Percentiles rank a stretch among this genome's conserved stretches.
Conservation (phyloP, 768 basidiomycete genomes). For the Agrocybe pediades region DNA sequence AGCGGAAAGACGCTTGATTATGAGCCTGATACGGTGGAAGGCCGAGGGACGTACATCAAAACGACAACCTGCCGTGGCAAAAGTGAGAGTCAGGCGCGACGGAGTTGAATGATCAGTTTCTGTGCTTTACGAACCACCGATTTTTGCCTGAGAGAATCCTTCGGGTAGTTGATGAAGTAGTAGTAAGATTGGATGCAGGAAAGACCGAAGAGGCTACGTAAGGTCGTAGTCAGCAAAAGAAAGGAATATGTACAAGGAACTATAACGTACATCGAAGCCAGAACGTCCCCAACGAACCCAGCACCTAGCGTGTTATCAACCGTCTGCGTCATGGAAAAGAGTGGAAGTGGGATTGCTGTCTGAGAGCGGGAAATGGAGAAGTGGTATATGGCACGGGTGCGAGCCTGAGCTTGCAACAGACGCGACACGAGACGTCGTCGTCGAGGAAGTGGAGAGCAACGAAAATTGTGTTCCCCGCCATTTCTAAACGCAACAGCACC, state of each 20-base stretch:
- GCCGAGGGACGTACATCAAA: neutral
- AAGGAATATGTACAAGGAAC: neutral
- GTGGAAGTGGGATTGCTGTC: neutral
- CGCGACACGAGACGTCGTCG: no score
- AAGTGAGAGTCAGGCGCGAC: neutral
- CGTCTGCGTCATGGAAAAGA: neutral
- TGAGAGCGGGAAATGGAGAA: neutral
- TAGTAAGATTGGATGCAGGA: neutral
- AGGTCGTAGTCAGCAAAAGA: neutral
- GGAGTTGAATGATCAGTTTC: no score
- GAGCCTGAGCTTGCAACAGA: no score
- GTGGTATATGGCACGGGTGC: no score
- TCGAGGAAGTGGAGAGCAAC: no score
- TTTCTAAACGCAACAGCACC: no score
- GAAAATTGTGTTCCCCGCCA: no score
- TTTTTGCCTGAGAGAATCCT: neutral
- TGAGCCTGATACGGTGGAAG: no score
- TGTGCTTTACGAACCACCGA: neutral
- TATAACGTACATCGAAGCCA: neutral
- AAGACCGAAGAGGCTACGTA: neutral
- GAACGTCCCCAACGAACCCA: neutral
- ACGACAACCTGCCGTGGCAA: neutral
- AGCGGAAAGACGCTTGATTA: neutral
- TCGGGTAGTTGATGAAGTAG: neutral
- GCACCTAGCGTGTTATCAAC: neutral